Conservation (phyloP, 75 land plant species). For the Sequoia sempervirens region DNA sequence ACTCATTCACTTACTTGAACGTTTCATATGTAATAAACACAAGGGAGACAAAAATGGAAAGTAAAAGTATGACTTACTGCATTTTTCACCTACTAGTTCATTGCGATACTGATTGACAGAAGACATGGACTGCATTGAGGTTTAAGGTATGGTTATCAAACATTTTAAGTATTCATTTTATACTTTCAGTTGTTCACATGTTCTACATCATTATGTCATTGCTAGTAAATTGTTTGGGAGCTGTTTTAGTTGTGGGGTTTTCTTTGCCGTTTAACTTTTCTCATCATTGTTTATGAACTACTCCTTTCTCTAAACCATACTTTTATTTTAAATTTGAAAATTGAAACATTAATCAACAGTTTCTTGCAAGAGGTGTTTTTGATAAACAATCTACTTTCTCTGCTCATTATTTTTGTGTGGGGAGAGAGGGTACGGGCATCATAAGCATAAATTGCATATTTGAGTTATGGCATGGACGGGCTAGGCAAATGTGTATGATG, state of each 20-base stretch:
- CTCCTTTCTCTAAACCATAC: neutral
- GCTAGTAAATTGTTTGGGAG: neutral
- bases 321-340: too few species aligned
- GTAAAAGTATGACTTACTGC: neutral
- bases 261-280: neutral
- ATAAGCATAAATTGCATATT: neutral
- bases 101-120: neutral
- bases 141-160: neutral
- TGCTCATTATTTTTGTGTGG: neutral
- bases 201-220: neutral
- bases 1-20: neutral
- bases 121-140: neutral
- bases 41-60: neutral
- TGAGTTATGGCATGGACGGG: neutral
- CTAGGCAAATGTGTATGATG: neutral
- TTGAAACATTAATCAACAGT: too few species aligned
- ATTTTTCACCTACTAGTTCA: neutral
- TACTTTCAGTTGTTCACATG: neutral
- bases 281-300: neutral
- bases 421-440: neutral
- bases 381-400: neutral
- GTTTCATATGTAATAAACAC: neutral
- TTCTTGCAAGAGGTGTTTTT: neutral
- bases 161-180: neutral
- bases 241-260: neutral